Evolutionary conservation across 495 filamentous ascomycete species (phyloP).

Genomic region (Lineolata rhizophorae): DNA sequence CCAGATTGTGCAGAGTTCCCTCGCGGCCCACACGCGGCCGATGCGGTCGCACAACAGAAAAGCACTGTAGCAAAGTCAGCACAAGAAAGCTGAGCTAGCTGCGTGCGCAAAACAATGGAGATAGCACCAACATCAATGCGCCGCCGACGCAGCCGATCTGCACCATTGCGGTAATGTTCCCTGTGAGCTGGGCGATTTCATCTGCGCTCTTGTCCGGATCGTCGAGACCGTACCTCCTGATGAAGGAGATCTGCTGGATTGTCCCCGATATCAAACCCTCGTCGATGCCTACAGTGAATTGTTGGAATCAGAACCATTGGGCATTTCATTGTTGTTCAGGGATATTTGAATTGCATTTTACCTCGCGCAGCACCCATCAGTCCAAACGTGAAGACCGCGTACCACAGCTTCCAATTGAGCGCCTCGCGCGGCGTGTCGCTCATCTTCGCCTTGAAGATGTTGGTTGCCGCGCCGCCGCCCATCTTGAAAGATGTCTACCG

Average conservation of each 20-base stretch:
- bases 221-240: constrained; percentile 32
- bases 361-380: constrained; percentile 49
- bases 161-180: constrained; percentile 51
- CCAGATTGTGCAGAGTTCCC: constrained; percentile 43
- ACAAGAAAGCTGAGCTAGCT: no score
- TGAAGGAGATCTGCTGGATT: constrained; percentile 40
- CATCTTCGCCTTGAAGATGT: constrained; percentile 5
- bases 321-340: no score
- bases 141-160: constrained; percentile 46
- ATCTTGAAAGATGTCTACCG: no score
- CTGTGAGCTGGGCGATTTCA: constrained; percentile 37
- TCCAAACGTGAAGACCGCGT: constrained; percentile 22
- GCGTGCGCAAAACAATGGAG: no score
- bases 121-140: constrained; percentile 37
- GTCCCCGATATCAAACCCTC: constrained; percentile 49
- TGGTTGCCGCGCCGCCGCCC: no score
- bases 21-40: constrained; percentile 47
- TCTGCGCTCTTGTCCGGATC: constrained; percentile 23
- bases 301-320: no score
- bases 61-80: no score
- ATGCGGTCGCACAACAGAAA: constrained; percentile 46
- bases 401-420: constrained; percentile 15
- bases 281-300: no score
- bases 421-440: constrained; percentile 13
- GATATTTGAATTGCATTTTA: no score